Conservation (phyloP, 2,329 filamentous ascomycete species). For the Hypoxylon sp. region DNA sequence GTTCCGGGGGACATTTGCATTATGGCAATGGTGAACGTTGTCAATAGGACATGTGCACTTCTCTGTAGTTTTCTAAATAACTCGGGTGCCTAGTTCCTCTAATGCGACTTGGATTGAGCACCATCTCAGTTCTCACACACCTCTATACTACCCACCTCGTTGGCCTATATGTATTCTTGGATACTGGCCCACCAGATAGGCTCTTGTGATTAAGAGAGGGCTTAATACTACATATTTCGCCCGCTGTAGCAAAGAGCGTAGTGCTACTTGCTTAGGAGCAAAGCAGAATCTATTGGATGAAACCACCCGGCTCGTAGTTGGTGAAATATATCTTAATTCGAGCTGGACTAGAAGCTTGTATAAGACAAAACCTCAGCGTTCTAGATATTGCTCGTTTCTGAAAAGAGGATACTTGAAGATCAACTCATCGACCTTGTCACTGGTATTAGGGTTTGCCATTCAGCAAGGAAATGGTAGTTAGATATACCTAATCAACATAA, state of each 20-base stretch:
- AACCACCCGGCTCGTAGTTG: background rate
- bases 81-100: slow-evolving; percentile 28
- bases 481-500: slow-evolving; percentile 11
- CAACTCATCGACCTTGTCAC: background rate
- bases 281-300: background rate
- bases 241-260: slow-evolving; percentile 1
- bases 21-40: slow-evolving; percentile 25
- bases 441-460: slow-evolving; percentile 3
- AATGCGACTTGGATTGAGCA: slow-evolving; percentile 30
- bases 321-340: background rate
- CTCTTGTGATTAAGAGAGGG: slow-evolving; percentile 15
- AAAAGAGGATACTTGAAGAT: background rate
- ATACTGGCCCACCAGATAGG: slow-evolving; percentile 1
- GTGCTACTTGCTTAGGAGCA: slow-evolving; percentile 1
- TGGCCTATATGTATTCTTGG: slow-evolving; percentile 7
- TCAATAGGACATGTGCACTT: slow-evolving; percentile 30
- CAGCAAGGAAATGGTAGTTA: slow-evolving; percentile 13
- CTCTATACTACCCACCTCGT: slow-evolving; percentile 5
- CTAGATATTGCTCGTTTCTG: slow-evolving; percentile 1
- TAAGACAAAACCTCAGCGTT: slow-evolving; percentile 4
- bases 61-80: slow-evolving; percentile 26
- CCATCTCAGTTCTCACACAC: slow-evolving; percentile 14
- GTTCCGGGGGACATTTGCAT: slow-evolving; percentile 14
- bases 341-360: slow-evolving; percentile 14
- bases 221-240: slow-evolving; percentile 20